These are phyloP conservation scores for Globisporangium apiculatum DNA, from an alignment of 352 stramenopile species.

Conservation along the genomic window DNA sequence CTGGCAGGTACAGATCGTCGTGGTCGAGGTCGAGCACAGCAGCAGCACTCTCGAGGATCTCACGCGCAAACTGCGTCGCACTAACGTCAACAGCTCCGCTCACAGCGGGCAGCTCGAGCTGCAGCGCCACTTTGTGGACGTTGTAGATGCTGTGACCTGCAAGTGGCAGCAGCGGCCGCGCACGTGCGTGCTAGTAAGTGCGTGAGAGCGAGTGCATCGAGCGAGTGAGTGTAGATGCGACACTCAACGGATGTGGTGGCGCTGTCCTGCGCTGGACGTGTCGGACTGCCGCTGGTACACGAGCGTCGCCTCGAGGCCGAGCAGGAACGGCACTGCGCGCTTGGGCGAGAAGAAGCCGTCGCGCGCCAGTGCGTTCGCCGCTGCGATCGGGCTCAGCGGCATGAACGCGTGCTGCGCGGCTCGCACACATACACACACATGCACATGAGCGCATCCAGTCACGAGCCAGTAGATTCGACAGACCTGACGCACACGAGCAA, in stretches of 20 bases:
- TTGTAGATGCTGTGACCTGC: slow-evolving; percentile 69
- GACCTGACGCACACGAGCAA: too few species aligned
- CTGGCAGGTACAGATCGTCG: slow-evolving; percentile 61
- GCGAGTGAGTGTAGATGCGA: not conserved
- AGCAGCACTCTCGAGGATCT: slow-evolving; percentile 38
- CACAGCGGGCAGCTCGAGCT: slow-evolving; percentile 19
- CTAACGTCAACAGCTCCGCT: slow-evolving; percentile 1
- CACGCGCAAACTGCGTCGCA: slow-evolving; percentile 23
- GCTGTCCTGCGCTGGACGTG: slow-evolving; percentile 21
- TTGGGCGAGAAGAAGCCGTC: slow-evolving; percentile 27
- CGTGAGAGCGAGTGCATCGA: slow-evolving; percentile 4
- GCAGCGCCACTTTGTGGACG: slow-evolving; percentile 40
- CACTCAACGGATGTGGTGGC: slow-evolving; percentile 49
- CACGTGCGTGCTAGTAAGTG: too few species aligned
- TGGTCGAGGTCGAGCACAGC: slow-evolving; percentile 62
- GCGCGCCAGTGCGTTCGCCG: slow-evolving; percentile 22
- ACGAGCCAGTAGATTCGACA: not conserved
- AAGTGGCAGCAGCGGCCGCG: too few species aligned
- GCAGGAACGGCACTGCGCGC: slow-evolving; percentile 27
- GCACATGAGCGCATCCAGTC: not conserved
- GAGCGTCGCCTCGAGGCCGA: slow-evolving; percentile 48
- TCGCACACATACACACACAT: not conserved
- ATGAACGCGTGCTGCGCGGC: slow-evolving; percentile 39
- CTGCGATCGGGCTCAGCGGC: slow-evolving; percentile 39
- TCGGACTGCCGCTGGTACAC: slow-evolving; percentile 43